Evolutionary conservation across 495 filamentous ascomycete genomes (phyloP).

Genomic region (Penicillium coffeae): DNA sequence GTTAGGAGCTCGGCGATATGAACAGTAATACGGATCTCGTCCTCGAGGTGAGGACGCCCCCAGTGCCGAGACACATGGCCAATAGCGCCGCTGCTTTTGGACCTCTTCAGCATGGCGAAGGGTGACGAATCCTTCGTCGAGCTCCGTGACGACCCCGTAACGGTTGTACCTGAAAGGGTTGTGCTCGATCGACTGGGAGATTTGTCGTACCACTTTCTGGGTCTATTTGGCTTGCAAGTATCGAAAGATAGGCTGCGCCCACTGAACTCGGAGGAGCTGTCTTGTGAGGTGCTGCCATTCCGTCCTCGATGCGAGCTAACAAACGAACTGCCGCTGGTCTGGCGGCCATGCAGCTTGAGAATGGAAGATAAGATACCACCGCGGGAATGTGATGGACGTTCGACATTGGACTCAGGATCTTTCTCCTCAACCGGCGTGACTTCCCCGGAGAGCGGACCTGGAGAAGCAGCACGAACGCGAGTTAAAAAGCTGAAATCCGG

Average conservation of each 20-base stretch:
- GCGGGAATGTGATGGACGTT: slow-evolving; percentile 65
- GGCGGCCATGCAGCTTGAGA: slow-evolving; percentile 66
- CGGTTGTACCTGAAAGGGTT: slow-evolving; percentile 34
- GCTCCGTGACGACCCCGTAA: slow-evolving; percentile 25
- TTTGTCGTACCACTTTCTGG: slow-evolving; percentile 66
- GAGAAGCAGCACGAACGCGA: slow-evolving; percentile 35
- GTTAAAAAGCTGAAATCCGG: slow-evolving; percentile 33
- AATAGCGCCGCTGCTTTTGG: slow-evolving; percentile 37
- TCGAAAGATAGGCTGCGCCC: slow-evolving; percentile 32
- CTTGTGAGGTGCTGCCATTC: slow-evolving; percentile 31
- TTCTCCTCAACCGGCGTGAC: slow-evolving; percentile 58
- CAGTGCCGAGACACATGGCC: slow-evolving; percentile 42
- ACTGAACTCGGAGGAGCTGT: slow-evolving; percentile 31
- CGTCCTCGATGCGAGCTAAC: slow-evolving; percentile 23
- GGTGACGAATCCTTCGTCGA: slow-evolving; percentile 36
- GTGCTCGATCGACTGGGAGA: slow-evolving; percentile 43
- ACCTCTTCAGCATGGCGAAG: slow-evolving; percentile 42
- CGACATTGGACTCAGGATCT: slow-evolving; percentile 62
- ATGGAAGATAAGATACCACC: slow-evolving; percentile 74
- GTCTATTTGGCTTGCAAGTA: slow-evolving; percentile 35
- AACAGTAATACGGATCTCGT: slow-evolving; percentile 78
- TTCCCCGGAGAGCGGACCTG: slow-evolving; percentile 52
- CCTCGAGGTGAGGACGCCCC: slow-evolving; percentile 45
- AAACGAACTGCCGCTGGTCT: slow-evolving; percentile 4
- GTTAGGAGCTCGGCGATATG: slow-evolving; percentile 82